Base-by-base conservation (phyloP, 805 yeast species). In the Wickerhamiella alocasiicola region DNA sequence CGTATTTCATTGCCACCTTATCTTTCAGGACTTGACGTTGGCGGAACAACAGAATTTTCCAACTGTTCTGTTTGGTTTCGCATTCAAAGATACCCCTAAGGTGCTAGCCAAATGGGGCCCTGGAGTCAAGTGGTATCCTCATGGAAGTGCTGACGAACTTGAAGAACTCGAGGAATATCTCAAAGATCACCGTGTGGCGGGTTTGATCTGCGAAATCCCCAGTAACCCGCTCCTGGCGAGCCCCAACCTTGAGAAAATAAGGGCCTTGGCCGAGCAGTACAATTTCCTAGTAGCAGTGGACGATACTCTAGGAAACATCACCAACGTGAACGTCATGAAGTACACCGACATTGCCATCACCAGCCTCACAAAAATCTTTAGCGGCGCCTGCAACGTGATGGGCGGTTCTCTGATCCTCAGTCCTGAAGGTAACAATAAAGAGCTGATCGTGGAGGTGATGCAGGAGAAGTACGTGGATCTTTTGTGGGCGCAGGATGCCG, bases 381-480 rank as follows among this genome's bases (percentile, higher is more conserved):
- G 80, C 21, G 91, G 91, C 18, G 87, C 78, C 53, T 76, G 85
- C 12, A 80, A 81, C 51, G 88, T 81, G 27, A 75, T 81, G 78
- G 88, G 78, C 1, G 94, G 94, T 2, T 73, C 83, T 2, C 57
- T 81, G 45, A 71, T 78, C 3, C 60, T 82, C 51, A 82, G 80
- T 52, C 75, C 80, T 4, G 50, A 63, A 3, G 67, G 79, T 1
- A 59, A 57, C 36, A 56, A 50, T 43, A 79, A 70, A 57, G 44
- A 49, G 4, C 45, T 39, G 39, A 65, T 76, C 40, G 73, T 72
- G 49, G 44, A 53, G 23, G 68, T 66, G 52, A 65, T 76, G 49
- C 49, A 62, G 37, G 63, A 65, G 9, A 68, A 70, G 36, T 80
- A 67, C 55, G 76, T 73, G 46, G 71, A 67, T 46, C 54, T 66